Base-by-base conservation (phyloP, 1,284 basidiomycete species). In the Ganoderma lucidum region DNA sequence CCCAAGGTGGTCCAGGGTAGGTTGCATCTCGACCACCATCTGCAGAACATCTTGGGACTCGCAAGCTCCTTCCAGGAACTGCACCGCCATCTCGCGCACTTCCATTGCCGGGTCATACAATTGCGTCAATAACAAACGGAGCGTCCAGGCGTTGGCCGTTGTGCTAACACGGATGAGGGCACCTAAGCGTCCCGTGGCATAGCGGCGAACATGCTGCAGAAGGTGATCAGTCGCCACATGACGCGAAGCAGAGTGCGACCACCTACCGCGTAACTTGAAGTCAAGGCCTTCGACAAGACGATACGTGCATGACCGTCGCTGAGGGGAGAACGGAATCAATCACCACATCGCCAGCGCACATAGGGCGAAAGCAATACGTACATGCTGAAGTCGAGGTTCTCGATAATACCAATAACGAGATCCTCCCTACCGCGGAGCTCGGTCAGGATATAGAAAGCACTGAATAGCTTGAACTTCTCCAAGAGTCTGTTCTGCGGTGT, bases 281-380 rank as follows among this genome's bases (percentile, higher is more conserved):
- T 99, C 42, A 99, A 83, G 0, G 96, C 95, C 78, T 98, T 99
- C 12, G 95, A 95, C 19, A 98, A 82, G 10, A 98, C 91, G 59
- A 98, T 93, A 30, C 96, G 90, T 0, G 96, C 89, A 81, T 98
- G 96, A 0, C 96, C 96, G 80, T 98, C 95, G 70, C 96, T 98
- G 73, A 15, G 64, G 48, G 51, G 35, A 42, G 48, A 37, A 30
- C 8, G 8, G 9, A 42, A 37, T 45, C 44, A 51, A 37, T 37
- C 1, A 6, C 9, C 45, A 3, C 60, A 12, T 12, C 5, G 19
- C 32, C 28, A 51, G 5, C 3, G 5, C 15, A 10, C 28, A 15
- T 28, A 41, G 60, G n/a, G 41, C 58, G 10, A 41, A 35, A 55
- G 44, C 65, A 32, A 17, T 3, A 80, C 92, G 72, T 74, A 96